A percentile compares a stretch with the other conserved stretches of the same genome.
Conservation (phyloP, 2,329 filamentous ascomycete species). For the Fusarium goolgardi region DNA sequence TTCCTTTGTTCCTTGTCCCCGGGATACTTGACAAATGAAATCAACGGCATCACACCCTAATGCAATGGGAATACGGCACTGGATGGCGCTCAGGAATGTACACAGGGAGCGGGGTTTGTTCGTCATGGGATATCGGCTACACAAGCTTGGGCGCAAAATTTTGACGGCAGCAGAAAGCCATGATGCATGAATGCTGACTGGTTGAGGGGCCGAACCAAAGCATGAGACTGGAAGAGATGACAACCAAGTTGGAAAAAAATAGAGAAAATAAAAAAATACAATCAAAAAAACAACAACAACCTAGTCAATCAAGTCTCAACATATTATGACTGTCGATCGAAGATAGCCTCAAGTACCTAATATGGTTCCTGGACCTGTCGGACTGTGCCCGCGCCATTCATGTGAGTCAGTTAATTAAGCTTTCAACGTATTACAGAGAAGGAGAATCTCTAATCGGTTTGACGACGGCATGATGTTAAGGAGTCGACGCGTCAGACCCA, state of each 20-base stretch:
- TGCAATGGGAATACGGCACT: constrained; percentile 45
- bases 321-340: neutral
- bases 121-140: constrained; percentile 1
- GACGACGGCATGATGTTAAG: constrained; percentile 19
- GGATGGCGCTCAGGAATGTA: constrained; percentile 42
- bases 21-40: constrained; percentile 40
- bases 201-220: neutral
- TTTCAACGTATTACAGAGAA: neutral
- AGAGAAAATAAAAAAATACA: constrained; percentile 5
- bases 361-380: neutral
- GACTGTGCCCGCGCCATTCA: neutral
- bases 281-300: neutral
- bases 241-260: neutral
- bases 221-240: neutral
- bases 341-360: neutral
- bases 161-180: neutral
- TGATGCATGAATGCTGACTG: neutral
- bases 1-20: constrained; percentile 24
- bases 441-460: neutral
- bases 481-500: constrained; percentile 6
- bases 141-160: neutral
- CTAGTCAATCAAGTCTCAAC: constrained; percentile 1
- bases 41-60: constrained; percentile 46
- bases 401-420: neutral
- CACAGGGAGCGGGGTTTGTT: constrained; percentile 24